Conservation (phyloP, 352 stramenopile genomes). For the Globisporangium rhizosaccharum region DNA sequence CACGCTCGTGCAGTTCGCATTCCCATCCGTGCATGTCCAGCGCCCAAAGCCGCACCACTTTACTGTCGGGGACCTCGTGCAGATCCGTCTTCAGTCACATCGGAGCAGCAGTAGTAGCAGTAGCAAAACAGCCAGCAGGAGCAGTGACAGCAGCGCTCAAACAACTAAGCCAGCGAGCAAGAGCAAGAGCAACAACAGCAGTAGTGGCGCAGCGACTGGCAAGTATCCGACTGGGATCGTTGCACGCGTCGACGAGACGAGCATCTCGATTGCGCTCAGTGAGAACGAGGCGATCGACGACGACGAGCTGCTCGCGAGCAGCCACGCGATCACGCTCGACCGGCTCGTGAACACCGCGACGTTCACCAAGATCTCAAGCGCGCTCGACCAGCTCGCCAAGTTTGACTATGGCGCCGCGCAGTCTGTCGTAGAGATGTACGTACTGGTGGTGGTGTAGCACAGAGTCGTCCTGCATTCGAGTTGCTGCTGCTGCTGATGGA, state of each 20-base stretch:
- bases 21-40: conserved; percentile 23
- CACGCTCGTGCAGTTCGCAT: conserved; percentile 45
- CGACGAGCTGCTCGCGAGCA: conserved; percentile 24
- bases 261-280: conserved; percentile 53
- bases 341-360: conserved; percentile 85
- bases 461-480: too few species aligned
- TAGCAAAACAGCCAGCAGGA: too few species aligned
- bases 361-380: conserved; percentile 61
- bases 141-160: too few species aligned
- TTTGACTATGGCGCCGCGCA: conserved; percentile 51
- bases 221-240: conserved; percentile 54
- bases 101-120: too few species aligned
- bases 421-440: conserved; percentile 55
- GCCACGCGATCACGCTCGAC: conserved; percentile 50
- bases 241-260: conserved; percentile 46
- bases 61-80: conserved; percentile 79
- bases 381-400: conserved; percentile 65
- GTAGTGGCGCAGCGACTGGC: too few species aligned
- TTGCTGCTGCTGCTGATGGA: too few species aligned
- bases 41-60: conserved; percentile 70
- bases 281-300: conserved; percentile 55
- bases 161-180: too few species aligned
- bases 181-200: too few species aligned
- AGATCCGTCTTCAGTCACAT: conserved; percentile 41
- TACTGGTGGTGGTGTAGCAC: too few species aligned